Conservation (phyloP, 1,284 basidiomycete species). For the Sporisorium reilianum region DNA sequence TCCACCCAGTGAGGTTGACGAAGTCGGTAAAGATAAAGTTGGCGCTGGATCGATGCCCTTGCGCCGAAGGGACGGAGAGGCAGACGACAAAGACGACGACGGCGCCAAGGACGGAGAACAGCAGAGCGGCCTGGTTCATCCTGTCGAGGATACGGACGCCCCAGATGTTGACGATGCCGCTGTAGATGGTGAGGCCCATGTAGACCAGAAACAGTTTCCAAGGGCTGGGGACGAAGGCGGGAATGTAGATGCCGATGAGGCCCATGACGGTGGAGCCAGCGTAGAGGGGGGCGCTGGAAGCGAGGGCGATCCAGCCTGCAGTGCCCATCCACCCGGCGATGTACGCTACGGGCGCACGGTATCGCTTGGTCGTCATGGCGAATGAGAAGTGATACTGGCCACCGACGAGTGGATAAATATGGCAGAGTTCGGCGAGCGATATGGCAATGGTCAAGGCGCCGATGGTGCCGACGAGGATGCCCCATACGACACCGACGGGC, state of each 20-base stretch:
- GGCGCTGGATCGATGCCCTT: conserved; percentile 23
- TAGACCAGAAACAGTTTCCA: conserved; percentile 39
- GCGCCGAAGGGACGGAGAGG: conserved; percentile 28
- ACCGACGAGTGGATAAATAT: conserved; percentile 37
- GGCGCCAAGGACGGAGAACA: conserved; percentile 28
- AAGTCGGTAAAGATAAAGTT: conserved; percentile 46
- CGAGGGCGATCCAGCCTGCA: conserved; percentile 42
- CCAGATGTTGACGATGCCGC: conserved; percentile 42
- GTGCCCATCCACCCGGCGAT: conserved; percentile 39
- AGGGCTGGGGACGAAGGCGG: conserved; percentile 12
- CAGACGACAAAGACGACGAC: conserved; percentile 40
- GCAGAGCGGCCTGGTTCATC: conserved; percentile 40
- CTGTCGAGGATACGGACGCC: conserved; percentile 26
- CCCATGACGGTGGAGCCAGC: conserved; percentile 22
- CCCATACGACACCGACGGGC: conserved; percentile 34
- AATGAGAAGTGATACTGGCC: conserved; percentile 53
- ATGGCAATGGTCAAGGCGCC: conserved; percentile 33
- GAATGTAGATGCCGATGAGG: conserved; percentile 29
- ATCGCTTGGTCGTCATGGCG: conserved; percentile 19
- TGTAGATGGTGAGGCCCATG: conserved; percentile 31
- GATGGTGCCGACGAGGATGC: conserved; percentile 35
- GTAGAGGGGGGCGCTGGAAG: conserved; percentile 40
- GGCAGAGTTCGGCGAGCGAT: conserved; percentile 46
- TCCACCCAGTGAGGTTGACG: conserved; percentile 50
- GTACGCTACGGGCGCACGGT: conserved; percentile 28